phyloP scores from a whole-genome alignment of 805 yeast species.

The Candida cerambycidarum region DNA sequence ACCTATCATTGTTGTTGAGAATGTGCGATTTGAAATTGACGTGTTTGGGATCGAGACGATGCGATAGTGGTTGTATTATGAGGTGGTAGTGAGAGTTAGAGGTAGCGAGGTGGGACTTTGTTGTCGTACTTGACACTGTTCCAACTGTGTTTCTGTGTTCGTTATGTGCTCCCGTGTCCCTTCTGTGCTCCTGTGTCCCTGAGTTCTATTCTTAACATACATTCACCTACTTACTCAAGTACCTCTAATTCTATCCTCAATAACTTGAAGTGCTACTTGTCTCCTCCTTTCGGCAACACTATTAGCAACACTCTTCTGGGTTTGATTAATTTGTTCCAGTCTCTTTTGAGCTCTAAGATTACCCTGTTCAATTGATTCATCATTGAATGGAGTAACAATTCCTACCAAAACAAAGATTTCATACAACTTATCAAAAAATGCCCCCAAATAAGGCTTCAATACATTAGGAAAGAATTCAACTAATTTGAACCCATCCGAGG shows the following conservation, averaged over 20 bases:
- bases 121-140: too few relatives aligned
- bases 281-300: constrained; percentile 72
- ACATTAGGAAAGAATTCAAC: constrained; percentile 80
- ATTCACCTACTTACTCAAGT: too few relatives aligned
- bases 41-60: background rate
- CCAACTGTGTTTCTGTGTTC: too few relatives aligned
- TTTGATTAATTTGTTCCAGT: constrained; percentile 46
- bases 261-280: constrained; percentile 71
- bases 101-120: too few relatives aligned
- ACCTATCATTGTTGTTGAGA: constrained; percentile 5
- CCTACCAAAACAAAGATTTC: constrained; percentile 43
- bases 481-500: constrained; percentile 83
- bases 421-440: constrained; percentile 44
- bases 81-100: too few relatives aligned
- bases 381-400: constrained; percentile 61
- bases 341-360: constrained; percentile 70
- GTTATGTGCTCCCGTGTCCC: too few relatives aligned
- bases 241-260: constrained; percentile 57
- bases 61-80: too few relatives aligned
- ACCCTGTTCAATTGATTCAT: constrained; percentile 68
- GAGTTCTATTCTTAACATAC: too few relatives aligned
- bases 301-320: constrained; percentile 37
- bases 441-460: constrained; percentile 50
- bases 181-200: too few relatives aligned
- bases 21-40: background rate